A percentile compares a stretch with the other conserved stretches of the same genome.
phyloP scores from a whole-genome alignment of 2,329 filamentous ascomycete genomes.

The Colletotrichum cordylinicola region DNA sequence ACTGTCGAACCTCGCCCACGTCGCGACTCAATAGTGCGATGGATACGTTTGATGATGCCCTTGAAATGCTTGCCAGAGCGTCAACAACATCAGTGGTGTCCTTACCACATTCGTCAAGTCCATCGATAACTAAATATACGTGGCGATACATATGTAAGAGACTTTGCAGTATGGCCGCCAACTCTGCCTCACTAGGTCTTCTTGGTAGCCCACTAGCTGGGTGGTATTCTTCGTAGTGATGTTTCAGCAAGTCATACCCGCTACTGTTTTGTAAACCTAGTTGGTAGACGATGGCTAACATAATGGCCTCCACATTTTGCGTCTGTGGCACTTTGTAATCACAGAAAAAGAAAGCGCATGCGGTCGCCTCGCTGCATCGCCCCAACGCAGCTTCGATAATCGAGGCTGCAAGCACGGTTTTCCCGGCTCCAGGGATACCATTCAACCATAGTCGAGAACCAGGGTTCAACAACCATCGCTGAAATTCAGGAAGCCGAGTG shows the following conservation, averaged over 20 bases:
- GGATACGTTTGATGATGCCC: neutral
- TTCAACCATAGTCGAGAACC: neutral
- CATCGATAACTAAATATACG: neutral
- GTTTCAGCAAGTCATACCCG: neutral
- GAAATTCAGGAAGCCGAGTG: neutral
- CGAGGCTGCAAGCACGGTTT: neutral
- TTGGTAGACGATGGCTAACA: neutral
- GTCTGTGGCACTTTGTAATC: neutral
- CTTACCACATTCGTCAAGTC: neutral
- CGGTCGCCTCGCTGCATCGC: neutral
- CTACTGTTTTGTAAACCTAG: neutral
- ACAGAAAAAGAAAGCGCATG: neutral
- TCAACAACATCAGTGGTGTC: neutral
- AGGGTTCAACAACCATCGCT: neutral
- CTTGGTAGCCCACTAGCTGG: neutral
- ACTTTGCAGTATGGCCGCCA: accelerated
- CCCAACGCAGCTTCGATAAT: neutral
- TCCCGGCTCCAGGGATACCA: neutral
- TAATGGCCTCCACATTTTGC: neutral
- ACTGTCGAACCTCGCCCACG: neutral
- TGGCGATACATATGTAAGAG: neutral
- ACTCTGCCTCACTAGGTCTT: accelerated
- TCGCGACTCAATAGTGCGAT: constrained; percentile 3
- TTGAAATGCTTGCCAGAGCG: neutral
- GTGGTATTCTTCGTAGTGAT: neutral